phyloP scores from a whole-genome alignment of 164 flowering plant genomes.

The Nymphaea thermarum region DNA sequence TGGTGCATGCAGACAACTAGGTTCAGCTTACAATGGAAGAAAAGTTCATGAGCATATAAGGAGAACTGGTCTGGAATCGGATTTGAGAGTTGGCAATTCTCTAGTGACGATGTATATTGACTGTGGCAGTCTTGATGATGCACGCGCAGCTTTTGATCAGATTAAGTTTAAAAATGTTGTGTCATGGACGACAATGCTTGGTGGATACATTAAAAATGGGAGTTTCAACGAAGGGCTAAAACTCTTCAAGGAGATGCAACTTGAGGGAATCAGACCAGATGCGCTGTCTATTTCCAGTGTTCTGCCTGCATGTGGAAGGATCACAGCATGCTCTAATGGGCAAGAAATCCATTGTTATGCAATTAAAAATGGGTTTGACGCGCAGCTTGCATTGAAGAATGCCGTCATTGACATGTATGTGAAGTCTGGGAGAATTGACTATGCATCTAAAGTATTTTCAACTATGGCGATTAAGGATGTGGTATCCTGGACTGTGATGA shows the following conservation, averaged over 20 bases:
- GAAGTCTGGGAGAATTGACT: slow-evolving; percentile 47
- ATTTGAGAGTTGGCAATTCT: slow-evolving; percentile 47
- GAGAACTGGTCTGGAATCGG: slow-evolving; percentile 29
- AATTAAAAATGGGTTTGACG: slow-evolving; percentile 24
- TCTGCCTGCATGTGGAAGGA: slow-evolving; percentile 66
- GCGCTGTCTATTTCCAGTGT: slow-evolving; percentile 30
- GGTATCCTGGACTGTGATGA: slow-evolving; percentile 67
- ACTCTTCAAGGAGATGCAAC: slow-evolving; percentile 39
- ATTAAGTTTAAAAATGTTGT: slow-evolving; percentile 40
- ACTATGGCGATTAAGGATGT: slow-evolving; percentile 33
- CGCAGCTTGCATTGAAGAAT: slow-evolving; percentile 29
- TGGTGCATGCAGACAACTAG: slow-evolving; percentile 32
- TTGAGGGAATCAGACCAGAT: slow-evolving; percentile 38
- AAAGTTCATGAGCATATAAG: slow-evolving; percentile 34
- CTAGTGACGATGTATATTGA: slow-evolving; percentile 57
- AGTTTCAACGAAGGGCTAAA: slow-evolving; percentile 52
- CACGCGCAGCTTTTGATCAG: slow-evolving; percentile 32
- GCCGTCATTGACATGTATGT: slow-evolving; percentile 65
- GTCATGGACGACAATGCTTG: slow-evolving; percentile 50
- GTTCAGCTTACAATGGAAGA: slow-evolving; percentile 34
- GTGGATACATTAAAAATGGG: slow-evolving; percentile 46
- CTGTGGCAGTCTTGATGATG: slow-evolving; percentile 36
- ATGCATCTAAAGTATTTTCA: slow-evolving; percentile 33
- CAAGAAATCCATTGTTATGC: slow-evolving; percentile 52
- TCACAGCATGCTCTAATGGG: slow-evolving; percentile 46